These are phyloP conservation scores for Haplosporangium sp. DNA, from an alignment of 371 early-diverging fungal species.

Conservation along the genomic window DNA sequence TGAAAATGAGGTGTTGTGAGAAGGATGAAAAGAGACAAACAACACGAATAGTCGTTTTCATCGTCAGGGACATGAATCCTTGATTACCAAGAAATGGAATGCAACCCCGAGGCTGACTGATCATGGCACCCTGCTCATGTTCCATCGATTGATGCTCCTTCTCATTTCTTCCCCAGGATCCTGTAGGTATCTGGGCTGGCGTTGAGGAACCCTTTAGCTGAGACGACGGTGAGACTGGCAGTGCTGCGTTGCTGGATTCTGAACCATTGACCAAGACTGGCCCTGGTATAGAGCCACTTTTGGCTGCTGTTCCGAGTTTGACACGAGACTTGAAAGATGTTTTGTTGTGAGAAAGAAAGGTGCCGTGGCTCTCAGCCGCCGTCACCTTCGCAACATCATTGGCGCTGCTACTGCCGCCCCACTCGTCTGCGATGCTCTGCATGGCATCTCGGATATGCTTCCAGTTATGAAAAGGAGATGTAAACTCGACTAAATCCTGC, in stretches of 20 bases:
- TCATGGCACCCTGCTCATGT: constrained; percentile 8
- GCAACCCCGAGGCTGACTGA: constrained; percentile 60
- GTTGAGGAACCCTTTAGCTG: not conserved
- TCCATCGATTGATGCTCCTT: constrained; percentile 24
- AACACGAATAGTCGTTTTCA: not conserved
- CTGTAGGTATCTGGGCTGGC: not conserved
- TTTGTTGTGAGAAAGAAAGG: constrained; percentile 4
- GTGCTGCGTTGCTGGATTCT: not conserved
- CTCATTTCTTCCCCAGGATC: not conserved
- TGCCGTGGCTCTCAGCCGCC: not conserved
- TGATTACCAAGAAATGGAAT: constrained; percentile 75
- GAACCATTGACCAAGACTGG: too few relatives aligned
- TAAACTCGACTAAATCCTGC: constrained; percentile 68
- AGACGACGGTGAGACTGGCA: constrained; percentile 3
- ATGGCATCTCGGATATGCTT: constrained; percentile 73
- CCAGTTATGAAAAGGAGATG: constrained; percentile 73
- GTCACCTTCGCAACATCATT: too few relatives aligned
- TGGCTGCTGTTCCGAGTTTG: not conserved
- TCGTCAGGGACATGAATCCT: not conserved
- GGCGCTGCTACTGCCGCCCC: constrained; percentile 54
- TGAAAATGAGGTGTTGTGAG: not conserved
- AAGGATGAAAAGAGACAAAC: not conserved
- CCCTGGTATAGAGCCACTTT: too few relatives aligned
- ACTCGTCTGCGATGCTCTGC: constrained; percentile 70
- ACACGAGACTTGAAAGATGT: constrained; percentile 14